Base-by-base conservation (phyloP, 2,329 filamentous ascomycete genomes). In the Colletotrichum musicola region DNA sequence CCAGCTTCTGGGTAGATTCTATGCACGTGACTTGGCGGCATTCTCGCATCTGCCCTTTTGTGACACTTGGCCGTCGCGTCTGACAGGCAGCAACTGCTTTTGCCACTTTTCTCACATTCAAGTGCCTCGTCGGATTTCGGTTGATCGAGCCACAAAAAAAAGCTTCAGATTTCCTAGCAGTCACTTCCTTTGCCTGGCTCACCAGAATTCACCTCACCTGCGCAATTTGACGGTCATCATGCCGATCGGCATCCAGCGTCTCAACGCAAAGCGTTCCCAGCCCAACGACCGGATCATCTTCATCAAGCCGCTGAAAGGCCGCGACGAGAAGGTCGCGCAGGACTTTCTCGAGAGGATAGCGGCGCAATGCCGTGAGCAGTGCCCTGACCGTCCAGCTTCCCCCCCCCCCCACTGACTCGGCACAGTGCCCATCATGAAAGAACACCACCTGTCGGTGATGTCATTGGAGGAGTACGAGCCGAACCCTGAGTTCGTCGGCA, bases 211-310 rank as follows among this genome's bases (percentile, higher is more conserved):
- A 18, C 44, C 4, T 46, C 44, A 46, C 30, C 30, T 35, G 30
- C 30, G 30, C 2, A 35, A 44, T 25, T 12, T 44, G 56, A n/a
- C 20, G 4, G 2, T n/a, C 71, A 77, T 14, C 5, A 96, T 96
- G 93, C 92, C 92, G 57, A 81, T 93, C 64, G 93, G 93, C 61
- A 92, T 94, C 75, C 88, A 93, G 81, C 88, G 93, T 71, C 84
- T 97, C 58, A 97, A 97, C 75, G 90, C 90, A 73, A 92, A 88
- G 75, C 88, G 85, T 53, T 89, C 91, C 62, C 90, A 92, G 67
- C 93, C 93, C 7, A 97, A 96, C 74, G 84, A 89, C 22, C 88
- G 89, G 69, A 93, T 97, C 73, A 89, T 93, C 76, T 97, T 97
- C 82, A 95, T 97, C 81, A 94, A 94, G 75, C 90, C 93, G 1